These are phyloP conservation scores for Neofusicoccum kwambonambiense DNA, from an alignment of 2,329 filamentous ascomycete genomes.

Conservation along the genomic window DNA sequence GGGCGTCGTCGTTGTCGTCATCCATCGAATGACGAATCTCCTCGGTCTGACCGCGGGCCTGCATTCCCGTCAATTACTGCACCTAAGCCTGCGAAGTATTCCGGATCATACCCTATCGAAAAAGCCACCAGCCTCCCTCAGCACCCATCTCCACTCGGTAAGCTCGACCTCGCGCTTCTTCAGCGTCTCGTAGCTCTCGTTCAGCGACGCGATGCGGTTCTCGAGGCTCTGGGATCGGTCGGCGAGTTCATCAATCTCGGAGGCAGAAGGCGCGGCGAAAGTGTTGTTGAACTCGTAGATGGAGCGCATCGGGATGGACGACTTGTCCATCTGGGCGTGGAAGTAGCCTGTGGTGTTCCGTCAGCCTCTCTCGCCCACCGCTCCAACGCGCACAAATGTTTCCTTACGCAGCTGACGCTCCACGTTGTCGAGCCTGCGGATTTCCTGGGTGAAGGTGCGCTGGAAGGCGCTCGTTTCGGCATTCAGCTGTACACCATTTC, in stretches of 20 bases:
- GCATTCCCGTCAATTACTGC: constrained; percentile 15
- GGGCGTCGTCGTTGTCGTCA: constrained; percentile 81
- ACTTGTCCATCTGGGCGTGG: constrained; percentile 92
- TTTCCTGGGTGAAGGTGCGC: constrained; percentile 95
- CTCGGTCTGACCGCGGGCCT: constrained; percentile 90
- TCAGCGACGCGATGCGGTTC: constrained; percentile 84
- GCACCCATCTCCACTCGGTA: constrained; percentile 97
- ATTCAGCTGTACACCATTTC: constrained; percentile 68
- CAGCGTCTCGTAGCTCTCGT: constrained; percentile 97
- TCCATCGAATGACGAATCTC: constrained; percentile 90
- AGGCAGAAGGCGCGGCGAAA: constrained; percentile 81
- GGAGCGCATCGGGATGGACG: constrained; percentile 78
- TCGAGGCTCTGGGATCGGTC: constrained; percentile 92
- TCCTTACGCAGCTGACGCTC: constrained; percentile 90
- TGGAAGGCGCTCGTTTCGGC: constrained; percentile 92
- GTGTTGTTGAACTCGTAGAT: constrained; percentile 88
- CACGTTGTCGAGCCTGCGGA: constrained; percentile 94
- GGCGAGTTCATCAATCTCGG: constrained; percentile 93
- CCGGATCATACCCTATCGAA: constrained; percentile 67
- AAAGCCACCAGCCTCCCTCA: constrained; percentile 94
- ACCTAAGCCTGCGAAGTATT: not conserved
- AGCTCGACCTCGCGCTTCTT: constrained; percentile 97
- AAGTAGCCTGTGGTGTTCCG: constrained; percentile 70
- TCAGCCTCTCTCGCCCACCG: constrained; percentile 22
- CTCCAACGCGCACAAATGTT: not conserved